A percentile compares a stretch with the other conserved stretches of the same genome.
These are phyloP conservation scores for Lasiosphaeria hispida DNA, from an alignment of 495 filamentous ascomycete species.

Conservation along the genomic window DNA sequence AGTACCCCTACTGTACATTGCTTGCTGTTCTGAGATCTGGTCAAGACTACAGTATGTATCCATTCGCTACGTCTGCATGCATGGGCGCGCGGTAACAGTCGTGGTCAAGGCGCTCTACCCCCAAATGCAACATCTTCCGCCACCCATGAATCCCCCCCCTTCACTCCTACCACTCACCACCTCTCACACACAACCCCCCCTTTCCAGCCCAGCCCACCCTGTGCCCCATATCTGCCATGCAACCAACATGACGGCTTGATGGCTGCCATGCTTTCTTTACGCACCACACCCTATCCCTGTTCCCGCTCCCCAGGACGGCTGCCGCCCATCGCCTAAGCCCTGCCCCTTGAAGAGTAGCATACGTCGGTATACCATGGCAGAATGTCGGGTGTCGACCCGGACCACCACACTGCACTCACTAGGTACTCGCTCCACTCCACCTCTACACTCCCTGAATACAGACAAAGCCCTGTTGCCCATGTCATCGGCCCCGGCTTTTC, in stretches of 20 bases:
- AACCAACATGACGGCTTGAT: neutral
- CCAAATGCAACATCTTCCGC: neutral
- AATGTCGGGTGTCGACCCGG: neutral
- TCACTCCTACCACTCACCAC: neutral
- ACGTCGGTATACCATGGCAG: neutral
- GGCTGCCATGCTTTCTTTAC: neutral
- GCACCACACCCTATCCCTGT: neutral
- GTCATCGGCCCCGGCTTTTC: constrained; percentile 1
- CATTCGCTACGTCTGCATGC: neutral
- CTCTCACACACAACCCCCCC: neutral
- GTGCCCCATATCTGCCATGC: neutral
- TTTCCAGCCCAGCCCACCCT: constrained; percentile 9
- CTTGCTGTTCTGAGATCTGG: neutral
- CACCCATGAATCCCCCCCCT: neutral
- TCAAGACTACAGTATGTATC: neutral
- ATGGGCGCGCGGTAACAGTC: neutral
- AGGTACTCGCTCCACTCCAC: constrained; percentile 6
- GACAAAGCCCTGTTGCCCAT: neutral
- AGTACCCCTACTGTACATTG: neutral
- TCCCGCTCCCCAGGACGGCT: constrained; percentile 1
- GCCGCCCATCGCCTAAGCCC: constrained; percentile 3
- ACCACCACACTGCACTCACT: neutral
- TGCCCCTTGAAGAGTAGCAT: constrained; percentile 1
- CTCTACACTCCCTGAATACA: too few species aligned
- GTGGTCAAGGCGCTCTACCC: neutral